A percentile compares a stretch with the other conserved stretches of the same genome.
Evolutionary conservation across 345 rosid genomes (phyloP).

Genomic region (Salix purpurea): DNA sequence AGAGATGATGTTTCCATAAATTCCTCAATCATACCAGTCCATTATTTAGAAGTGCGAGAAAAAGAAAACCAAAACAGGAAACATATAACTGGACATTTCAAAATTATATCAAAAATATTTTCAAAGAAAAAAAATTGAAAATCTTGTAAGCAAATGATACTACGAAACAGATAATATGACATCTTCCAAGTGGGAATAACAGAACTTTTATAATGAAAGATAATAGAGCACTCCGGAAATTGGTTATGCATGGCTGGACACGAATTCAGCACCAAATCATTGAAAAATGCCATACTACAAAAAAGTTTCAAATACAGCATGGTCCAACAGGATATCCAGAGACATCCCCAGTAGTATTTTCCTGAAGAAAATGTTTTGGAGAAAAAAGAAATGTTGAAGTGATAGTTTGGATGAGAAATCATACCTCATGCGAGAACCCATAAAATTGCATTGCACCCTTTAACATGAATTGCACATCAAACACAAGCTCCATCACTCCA

Average conservation of each 20-base stretch:
- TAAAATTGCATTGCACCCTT: constrained; percentile 83
- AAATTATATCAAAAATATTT: background rate
- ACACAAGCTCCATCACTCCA: constrained; percentile 82
- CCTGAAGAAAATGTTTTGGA: background rate
- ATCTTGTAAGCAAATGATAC: background rate
- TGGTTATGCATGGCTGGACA: background rate
- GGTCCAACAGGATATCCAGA: background rate
- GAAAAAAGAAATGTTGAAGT: background rate
- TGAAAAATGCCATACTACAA: background rate
- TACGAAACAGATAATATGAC: background rate
- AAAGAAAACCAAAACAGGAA: background rate
- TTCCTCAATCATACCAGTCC: background rate
- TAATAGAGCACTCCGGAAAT: background rate
- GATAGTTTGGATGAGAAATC: background rate
- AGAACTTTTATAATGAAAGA: background rate
- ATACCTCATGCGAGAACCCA: constrained; percentile 91
- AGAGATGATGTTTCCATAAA: background rate
- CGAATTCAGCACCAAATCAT: background rate
- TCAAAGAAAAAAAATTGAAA: background rate
- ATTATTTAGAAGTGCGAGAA: background rate
- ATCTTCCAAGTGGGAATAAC: background rate
- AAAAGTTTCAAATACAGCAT: background rate
- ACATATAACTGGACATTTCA: background rate
- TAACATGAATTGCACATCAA: constrained; percentile 84
- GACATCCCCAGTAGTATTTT: background rate